Base-by-base conservation (phyloP, 2,329 filamentous ascomycete genomes). In the Colletotrichum sp. region DNA sequence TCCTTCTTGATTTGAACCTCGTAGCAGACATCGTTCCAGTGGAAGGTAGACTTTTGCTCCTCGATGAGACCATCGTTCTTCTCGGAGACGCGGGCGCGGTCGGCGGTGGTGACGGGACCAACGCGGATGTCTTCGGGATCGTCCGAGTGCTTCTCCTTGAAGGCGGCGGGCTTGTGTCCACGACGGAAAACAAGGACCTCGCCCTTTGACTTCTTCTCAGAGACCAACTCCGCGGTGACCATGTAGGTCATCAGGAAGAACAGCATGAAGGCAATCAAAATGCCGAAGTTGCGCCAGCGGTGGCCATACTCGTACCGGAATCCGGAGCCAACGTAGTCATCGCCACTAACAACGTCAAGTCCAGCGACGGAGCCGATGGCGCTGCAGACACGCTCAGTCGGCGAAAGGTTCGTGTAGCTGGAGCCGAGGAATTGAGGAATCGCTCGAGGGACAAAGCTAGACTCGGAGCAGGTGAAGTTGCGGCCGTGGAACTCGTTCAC, bases 21-120 rank as follows among this genome's bases (percentile, higher is more conserved):
- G 80, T 91, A 98, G 86, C 93, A 96, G 3, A 98, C 93, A 79
- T 96, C 90, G 78, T 93, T 90, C 96, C 95, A 98, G 81, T 95
- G 94, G 88, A 98, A 98, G 77, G 96, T 92, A 27, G 94, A 94
- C 6, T 92, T 95, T 82, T 95, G 93, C 78, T 83, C 78, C 79
- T 88, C 83, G 4, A 90, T 81, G 44, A 86, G 88, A 57, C 84
- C 87, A 6, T 75, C 80, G 69, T 86, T 83, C 79, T 88, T 87
- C 57, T 85, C 82, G 34, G 80, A 81, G 72, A 80, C 81, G 13
- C 82, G 81, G 32, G 83, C 84, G 34, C 84, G 84, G 63, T 87
- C 85, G n/a, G 87, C 85, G 9, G 88, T 89, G 16, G 87, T 85
- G 22, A 86, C 82, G 12, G 88, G 87, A 3, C 89, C 89, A n/a